Evolutionary conservation across 441 rosid species (phyloP).

Genomic region (Populus hybrid): DNA sequence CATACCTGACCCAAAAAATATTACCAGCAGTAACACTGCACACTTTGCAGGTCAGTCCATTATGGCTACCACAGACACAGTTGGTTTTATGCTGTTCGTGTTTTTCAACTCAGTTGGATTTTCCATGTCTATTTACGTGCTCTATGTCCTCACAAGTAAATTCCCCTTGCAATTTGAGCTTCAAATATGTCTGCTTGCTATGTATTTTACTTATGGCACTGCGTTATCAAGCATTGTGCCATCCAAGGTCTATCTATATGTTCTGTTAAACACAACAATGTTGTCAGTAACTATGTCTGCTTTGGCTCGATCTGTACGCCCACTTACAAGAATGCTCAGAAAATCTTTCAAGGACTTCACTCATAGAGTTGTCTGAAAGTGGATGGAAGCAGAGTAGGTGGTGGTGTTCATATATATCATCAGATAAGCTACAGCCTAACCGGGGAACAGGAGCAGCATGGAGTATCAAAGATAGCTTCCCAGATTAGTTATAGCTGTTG

Average conservation of each 20-base stretch:
- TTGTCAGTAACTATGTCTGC: background rate
- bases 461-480: too few species aligned
- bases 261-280: background rate
- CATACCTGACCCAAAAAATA: slow-evolving; percentile 5
- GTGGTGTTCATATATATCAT: background rate
- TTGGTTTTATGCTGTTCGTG: slow-evolving; percentile 20
- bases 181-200: slow-evolving; percentile 15
- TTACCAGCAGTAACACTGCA: slow-evolving; percentile 1
- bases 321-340: background rate
- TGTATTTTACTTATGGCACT: slow-evolving; percentile 32
- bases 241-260: slow-evolving; percentile 13
- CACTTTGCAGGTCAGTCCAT: slow-evolving; percentile 35
- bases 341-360: background rate
- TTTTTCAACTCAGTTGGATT: slow-evolving; percentile 42
- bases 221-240: slow-evolving; percentile 28
- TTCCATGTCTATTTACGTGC: slow-evolving; percentile 30
- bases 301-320: background rate
- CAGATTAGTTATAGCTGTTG: too few species aligned
- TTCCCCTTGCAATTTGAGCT: slow-evolving; percentile 29
- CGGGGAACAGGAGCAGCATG: too few species aligned
- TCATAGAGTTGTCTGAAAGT: background rate
- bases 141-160: slow-evolving; percentile 32
- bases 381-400: background rate
- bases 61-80: slow-evolving; percentile 24
- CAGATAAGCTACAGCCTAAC: too few species aligned